These are phyloP conservation scores for Avena sativa DNA, from an alignment of 176 grass and related monocot species.

Conservation along the genomic window DNA sequence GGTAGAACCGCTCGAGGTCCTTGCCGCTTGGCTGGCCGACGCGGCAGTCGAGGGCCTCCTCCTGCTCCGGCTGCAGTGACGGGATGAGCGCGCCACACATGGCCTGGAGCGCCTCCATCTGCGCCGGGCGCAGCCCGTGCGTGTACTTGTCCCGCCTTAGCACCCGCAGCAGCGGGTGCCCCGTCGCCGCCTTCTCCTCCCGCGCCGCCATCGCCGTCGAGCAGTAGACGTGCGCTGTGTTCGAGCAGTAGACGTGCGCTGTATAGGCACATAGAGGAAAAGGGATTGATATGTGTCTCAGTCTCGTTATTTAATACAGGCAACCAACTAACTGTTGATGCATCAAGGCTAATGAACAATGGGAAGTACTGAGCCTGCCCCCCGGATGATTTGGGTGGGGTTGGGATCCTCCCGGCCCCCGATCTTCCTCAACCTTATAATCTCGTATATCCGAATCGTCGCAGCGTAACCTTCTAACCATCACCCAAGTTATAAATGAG, in stretches of 20 bases:
- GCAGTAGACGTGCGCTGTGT: background rate
- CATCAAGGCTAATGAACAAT: background rate
- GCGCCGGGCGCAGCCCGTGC: conserved; percentile 57
- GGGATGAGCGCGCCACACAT: conserved; percentile 78
- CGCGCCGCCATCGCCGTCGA: background rate
- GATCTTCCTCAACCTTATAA: no score
- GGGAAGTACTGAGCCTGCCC: no score
- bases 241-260: no score
- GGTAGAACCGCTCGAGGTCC: conserved; percentile 63
- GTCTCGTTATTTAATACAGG: conserved; percentile 2
- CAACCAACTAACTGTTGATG: background rate
- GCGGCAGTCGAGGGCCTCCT: conserved; percentile 31
- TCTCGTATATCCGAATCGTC: no score
- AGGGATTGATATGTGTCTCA: background rate
- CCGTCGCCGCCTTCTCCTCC: conserved; percentile 15
- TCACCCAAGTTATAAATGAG: no score
- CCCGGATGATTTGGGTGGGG: no score
- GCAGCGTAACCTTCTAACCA: no score
- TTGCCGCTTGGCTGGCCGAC: conserved; percentile 26
- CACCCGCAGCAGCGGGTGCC: conserved; percentile 57
- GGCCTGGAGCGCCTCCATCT: conserved; percentile 73
- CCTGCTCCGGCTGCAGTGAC: conserved; percentile 48
- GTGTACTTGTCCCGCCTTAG: conserved; percentile 52
- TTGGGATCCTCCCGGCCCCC: no score
- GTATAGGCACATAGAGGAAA: background rate